These are phyloP conservation scores for Mortierella antarctica DNA, from an alignment of 192 early-diverging fungal genomes.

Conservation along the genomic window DNA sequence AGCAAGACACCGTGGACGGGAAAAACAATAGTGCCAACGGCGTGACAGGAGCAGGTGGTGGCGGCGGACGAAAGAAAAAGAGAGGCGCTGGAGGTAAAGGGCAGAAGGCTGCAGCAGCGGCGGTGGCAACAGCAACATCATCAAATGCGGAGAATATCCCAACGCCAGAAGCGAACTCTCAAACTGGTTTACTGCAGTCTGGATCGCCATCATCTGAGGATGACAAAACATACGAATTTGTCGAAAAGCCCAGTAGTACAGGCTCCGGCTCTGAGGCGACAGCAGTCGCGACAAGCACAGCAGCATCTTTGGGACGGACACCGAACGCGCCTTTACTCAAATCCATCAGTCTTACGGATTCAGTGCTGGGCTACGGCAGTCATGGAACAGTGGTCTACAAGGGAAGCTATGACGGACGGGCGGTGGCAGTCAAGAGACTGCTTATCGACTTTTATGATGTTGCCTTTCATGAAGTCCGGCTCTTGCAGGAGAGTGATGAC, in stretches of 20 bases:
- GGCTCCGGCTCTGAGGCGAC: neutral
- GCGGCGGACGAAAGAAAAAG: constrained; percentile 44
- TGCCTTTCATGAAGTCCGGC: constrained; percentile 91
- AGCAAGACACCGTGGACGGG: constrained; percentile 3
- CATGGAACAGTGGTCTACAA: constrained; percentile 98
- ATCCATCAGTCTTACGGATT: constrained; percentile 69
- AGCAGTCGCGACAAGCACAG: constrained; percentile 41
- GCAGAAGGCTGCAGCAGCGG: constrained; percentile 28
- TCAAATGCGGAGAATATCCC: neutral
- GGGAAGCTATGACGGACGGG: constrained; percentile 91
- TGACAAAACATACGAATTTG: neutral
- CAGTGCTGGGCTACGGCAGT: constrained; percentile 87
- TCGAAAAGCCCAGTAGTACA: neutral
- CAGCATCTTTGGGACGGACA: constrained; percentile 29
- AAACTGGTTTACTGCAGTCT: neutral
- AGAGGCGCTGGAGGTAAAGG: constrained; percentile 47
- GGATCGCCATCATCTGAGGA: neutral
- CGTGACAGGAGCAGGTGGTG: constrained; percentile 6
- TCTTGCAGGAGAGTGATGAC: constrained; percentile 92
- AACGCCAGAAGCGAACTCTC: neutral
- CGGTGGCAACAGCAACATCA: constrained; percentile 4
- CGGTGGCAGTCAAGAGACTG: constrained; percentile 94
- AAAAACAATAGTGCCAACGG: constrained; percentile 7
- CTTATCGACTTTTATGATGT: constrained; percentile 97
- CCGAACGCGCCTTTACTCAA: constrained; percentile 54